phyloP scores from a whole-genome alignment of 306 rosid species.

The Trifolium pratense region DNA sequence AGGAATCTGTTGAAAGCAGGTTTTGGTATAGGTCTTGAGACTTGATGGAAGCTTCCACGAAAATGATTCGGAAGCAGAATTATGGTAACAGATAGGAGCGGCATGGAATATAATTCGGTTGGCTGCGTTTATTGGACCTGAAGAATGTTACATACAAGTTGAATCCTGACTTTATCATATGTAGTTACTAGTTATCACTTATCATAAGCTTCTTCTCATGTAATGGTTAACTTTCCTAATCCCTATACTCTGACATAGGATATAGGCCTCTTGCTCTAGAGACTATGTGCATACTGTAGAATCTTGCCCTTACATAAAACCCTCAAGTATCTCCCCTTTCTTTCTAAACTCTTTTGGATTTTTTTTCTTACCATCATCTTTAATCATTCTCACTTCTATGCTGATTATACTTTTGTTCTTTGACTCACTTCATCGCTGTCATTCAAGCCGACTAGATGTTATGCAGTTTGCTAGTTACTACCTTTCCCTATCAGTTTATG shows the following conservation, averaged over 20 bases:
- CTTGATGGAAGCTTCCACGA: conserved; percentile 38
- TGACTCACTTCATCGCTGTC: too few species aligned
- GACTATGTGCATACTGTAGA: conserved; percentile 42
- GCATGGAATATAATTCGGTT: conserved; percentile 42
- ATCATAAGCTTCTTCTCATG: conserved; percentile 28
- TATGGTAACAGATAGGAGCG: conserved; percentile 33
- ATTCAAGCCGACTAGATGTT: not conserved
- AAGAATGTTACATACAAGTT: conserved; percentile 44
- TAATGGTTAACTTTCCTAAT: conserved; percentile 47
- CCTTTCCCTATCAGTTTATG: conserved; percentile 22
- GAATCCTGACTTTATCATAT: conserved; percentile 32
- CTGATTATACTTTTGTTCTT: not conserved
- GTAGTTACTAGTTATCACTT: not conserved
- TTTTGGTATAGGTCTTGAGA: conserved; percentile 17
- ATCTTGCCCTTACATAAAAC: conserved; percentile 28
- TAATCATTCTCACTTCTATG: conserved; percentile 8
- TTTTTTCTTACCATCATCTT: conserved; percentile 12
- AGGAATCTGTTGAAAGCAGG: conserved; percentile 30
- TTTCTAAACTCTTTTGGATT: not conserved
- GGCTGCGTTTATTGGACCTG: conserved; percentile 38
- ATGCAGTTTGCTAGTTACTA: conserved; percentile 31
- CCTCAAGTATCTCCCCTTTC: conserved; percentile 9
- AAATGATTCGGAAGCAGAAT: conserved; percentile 45
- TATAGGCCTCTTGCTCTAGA: conserved; percentile 33
- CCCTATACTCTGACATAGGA: conserved; percentile 39